A percentile compares a stretch with the other conserved stretches of the same genome.
These are phyloP conservation scores for Metschnikowia santaceciliae DNA, from an alignment of 805 yeast species.

Conservation along the genomic window DNA sequence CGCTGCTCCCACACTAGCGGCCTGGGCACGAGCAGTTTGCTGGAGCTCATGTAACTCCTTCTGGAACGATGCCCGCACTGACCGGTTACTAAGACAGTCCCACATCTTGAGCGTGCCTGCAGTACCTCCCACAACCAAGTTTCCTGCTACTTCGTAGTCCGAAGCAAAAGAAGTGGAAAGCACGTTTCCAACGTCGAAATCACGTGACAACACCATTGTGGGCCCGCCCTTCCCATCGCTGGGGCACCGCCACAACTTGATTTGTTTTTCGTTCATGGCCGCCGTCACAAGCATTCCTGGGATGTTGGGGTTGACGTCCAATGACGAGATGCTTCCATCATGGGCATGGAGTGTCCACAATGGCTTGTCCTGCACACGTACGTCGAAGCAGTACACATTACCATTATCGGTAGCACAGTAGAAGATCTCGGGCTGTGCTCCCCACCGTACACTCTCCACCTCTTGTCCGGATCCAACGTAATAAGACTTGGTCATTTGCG, in stretches of 20 bases:
- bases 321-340: slow-evolving; percentile 85
- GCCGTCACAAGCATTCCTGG: slow-evolving; percentile 79
- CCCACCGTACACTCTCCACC: slow-evolving; percentile 79
- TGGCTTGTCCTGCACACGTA: slow-evolving; percentile 63
- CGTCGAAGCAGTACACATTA: slow-evolving; percentile 82
- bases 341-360: slow-evolving; percentile 97
- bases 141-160: slow-evolving; percentile 82
- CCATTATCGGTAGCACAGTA: slow-evolving; percentile 92
- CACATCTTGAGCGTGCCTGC: slow-evolving; percentile 81
- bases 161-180: slow-evolving; percentile 79
- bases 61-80: slow-evolving; percentile 69
- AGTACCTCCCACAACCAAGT: slow-evolving; percentile 83
- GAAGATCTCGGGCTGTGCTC: slow-evolving; percentile 48
- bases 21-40: slow-evolving; percentile 53
- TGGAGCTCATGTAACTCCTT: slow-evolving; percentile 55
- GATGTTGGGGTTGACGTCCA: slow-evolving; percentile 62
- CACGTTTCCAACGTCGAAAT: slow-evolving; percentile 92
- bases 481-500: slow-evolving; percentile 60
- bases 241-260: slow-evolving; percentile 84
- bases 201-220: slow-evolving; percentile 84
- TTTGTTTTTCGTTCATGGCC: slow-evolving; percentile 83
- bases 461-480: slow-evolving; percentile 68
- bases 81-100: slow-evolving; percentile 81
- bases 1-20: slow-evolving; percentile 51
- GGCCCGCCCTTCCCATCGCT: slow-evolving; percentile 48